Evolutionary conservation across 805 yeast species (phyloP), one percentile per base, ranked within the genome.

Genomic region (Yarrowia keelungensis): DNA sequence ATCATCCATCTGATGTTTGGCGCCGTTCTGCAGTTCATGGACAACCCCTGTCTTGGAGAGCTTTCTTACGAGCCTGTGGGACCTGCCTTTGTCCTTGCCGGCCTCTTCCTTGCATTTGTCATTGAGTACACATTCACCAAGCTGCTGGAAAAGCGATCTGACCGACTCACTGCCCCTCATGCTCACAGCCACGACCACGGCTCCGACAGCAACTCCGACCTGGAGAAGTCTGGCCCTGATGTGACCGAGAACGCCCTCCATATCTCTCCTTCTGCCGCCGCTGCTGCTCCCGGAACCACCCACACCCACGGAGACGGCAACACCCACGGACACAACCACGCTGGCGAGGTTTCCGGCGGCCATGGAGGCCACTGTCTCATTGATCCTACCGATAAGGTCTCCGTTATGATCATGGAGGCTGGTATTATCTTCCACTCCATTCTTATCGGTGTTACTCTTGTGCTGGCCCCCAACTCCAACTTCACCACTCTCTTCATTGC

Each of bases 1-100:
- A 89, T 90, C 73, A 86, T 90, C 39, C 96, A 90, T 79, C 79
- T 90, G 70, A 78, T 90, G 69, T 82, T 85, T 71, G 94, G 92
- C 0, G 94, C 95, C 4, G 77, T 81, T 69, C 89, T 87, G 10
- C 82, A 85, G 2, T 79, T 90, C 56, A 62, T 62, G 67, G 74
- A 82, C 1, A 74, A 84, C 58, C 84, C 79, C 10, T 90, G 95
- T 79, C 80, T 90, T 36, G 90, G 90, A 12, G 88, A 86, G 3
- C 45, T 75, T 19, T 81, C 76, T 16, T 86, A 86, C 73, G 89
- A 89, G 22, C 77, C 84, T 75, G 87, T 88, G 0, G 86, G 81
- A 70, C 89, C 81, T 41, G 82, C 86, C 49, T 80, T 84, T 54
- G 79, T 86, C 35, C 82, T 86, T 73, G 79, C 85, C 16, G 75